Evolutionary conservation across 139 green algal species (phyloP), one percentile per base, ranked within the genome.

Genomic region (Desmodesmus armatus): DNA sequence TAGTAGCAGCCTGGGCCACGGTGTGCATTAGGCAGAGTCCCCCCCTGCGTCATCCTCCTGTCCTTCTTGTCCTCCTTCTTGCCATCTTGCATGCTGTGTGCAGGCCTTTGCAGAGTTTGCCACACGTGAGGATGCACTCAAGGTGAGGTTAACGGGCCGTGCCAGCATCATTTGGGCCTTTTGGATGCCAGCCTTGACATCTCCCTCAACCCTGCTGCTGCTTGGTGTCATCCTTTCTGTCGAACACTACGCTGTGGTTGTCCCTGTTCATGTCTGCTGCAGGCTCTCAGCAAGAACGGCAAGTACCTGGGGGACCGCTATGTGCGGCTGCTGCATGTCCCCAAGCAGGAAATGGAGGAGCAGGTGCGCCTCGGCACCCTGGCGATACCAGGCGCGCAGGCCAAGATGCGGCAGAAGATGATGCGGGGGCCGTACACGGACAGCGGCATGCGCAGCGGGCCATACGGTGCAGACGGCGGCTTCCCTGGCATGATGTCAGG

Each of bases 271-370:
- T 43, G 40, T 31, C 47, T 33, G 33, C 0, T 66, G 51, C 89
- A 94, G 89, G 92, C 92, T 1, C 87, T 95, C 43, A 77, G 79
- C 47, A 93, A 93, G 71, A 95, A 95, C 74, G 92, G 92, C 0
- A 87, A 94, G 39, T 95, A 92, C 81, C 91, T 95, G 25, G 92
- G 92, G 1, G 90, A 95, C 53, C 91, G 92, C 33, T 95, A 95
- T 55, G 92, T 95, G 39, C 88, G 92, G 17, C 87, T 95, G 53
- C 80, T 95, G 72, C 92, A 93, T 49, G 92, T 95, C 11, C 91
- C 92, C 0, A 90, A 91, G 37, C 83, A 91, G 15, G 92, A 95
- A 58, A 94, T 95, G 92, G 90, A 93, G 80, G 89, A 94, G 81
- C 92, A 95, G 80, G 88, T 89, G 41, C 73, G 88, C 17, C 73